Evolutionary conservation across 1,284 basidiomycete species (phyloP), one percentile per base, ranked within the genome.

Genomic region (Trametes pubescens): DNA sequence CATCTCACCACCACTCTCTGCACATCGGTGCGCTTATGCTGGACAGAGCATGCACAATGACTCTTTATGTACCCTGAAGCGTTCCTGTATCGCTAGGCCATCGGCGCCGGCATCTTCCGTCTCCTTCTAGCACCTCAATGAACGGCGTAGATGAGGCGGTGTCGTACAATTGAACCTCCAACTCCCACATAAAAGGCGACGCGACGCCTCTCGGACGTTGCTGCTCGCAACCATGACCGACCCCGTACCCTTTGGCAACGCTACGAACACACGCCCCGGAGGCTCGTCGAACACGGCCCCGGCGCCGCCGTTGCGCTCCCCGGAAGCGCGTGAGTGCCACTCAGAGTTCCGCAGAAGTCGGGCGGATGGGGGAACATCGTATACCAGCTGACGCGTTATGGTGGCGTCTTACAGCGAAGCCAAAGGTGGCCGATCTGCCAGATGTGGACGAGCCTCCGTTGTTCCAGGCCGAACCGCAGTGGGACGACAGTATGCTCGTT

Each of bases 281-380:
- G 16, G 29, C 13, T n/a, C 37, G 37, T n/a, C 34, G 59, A 22
- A 48, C 24, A n/a, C 48, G 13, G 37, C 11, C 37, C 61, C 62
- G 46, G 64, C 53, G 40, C 64, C 62, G 40, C 48, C 55, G n/a
- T 59, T 57, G 57, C 61, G 51, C 40, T 69, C 69, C 46, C 69
- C 67, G 48, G 69, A 69, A 65, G 67, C 69, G 49, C 69, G 69
- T 71, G 65, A 60, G 69, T 69, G 51, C 40, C 48, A 43, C 24
- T 34, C 40, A 46, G 53, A 43, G 56, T 54, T 57, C n/a, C 24
- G 59, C 60, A 21, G 49, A 37, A 46, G 35, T 2, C n/a, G 59
- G 24, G 47, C 47, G 47, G 22, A 16, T 43, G 47, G 24, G 47
- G 22, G 47, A 48, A 14, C 44, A n/a, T 5, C 43, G 34, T 3